Base-by-base conservation (phyloP, 2,329 filamentous ascomycete genomes). In the Graphium sp. region DNA sequence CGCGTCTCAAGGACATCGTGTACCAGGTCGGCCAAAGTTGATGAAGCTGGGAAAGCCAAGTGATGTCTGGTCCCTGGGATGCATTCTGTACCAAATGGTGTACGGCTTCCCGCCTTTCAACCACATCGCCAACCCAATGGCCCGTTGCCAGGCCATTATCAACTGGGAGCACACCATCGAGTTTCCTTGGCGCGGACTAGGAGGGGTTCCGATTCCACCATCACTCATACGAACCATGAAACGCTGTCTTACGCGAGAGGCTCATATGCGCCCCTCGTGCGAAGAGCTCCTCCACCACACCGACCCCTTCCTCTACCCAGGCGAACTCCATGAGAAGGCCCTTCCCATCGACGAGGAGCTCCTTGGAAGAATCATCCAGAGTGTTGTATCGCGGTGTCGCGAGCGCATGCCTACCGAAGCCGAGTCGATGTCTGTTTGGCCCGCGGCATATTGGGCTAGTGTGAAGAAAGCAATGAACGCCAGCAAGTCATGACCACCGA, bases 81-180 rank as follows among this genome's bases (percentile, higher is more conserved):
- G 89, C 46, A 95, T 98, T 35, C 60, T 98, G 10, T 98, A 92
- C 55, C 87, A 95, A 48, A 91, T 98, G 80, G 81, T 87, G 1
- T 98, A 98, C 46, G 89, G 89, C n/a, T 66, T 77, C n/a, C 79
- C 83, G 4, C 89, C 89, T 0, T 98, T 98, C 45, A 84, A 77
- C 10, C 85, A 95, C 46, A 91, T 98, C 40, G 60, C 71, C 33
- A 89, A 87, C 51, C 81, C 76, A 44, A 81, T 92, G 57, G 73
- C 80, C 21, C 74, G 83, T 14, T 89, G 91, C 47, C 74, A 83
- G 50, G 80, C 81, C 34, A 89, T 91, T 45, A 80, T 84, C 39
- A 81, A 87, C 49, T 80, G 72, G 50, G 64, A 73, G 32, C 72
- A 84, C 48, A 49, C 53, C 5, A 81, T 91, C 43, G 68, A 81